Evolutionary conservation across 495 filamentous ascomycete species (phyloP), one percentile per base, ranked within the genome.

Genomic region (Coniosporium apollinis): DNA sequence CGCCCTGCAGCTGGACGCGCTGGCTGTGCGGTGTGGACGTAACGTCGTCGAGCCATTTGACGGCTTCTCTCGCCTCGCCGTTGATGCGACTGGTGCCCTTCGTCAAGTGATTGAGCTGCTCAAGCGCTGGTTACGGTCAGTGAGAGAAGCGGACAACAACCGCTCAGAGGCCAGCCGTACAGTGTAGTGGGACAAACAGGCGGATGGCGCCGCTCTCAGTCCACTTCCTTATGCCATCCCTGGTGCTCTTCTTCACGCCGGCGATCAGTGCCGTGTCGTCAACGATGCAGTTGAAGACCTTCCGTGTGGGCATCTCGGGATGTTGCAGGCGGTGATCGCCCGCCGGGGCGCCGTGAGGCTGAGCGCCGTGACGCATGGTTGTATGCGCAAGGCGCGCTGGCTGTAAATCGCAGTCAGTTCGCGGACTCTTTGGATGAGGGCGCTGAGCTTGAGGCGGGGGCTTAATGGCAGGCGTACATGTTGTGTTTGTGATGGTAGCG

Each of bases 221-320:
- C 73, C 75, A 79, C 57, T 67, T 65, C 58, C 78, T 72, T 39
- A 81, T 71, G 31, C 56, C 56, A 37, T 61, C 56, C 39, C 54
- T 45, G 21, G 56, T 58, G 38, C 45, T 52, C 48, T 69, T 70
- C 45, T 68, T 73, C 48, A 79, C 75, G 33, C 74, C 74, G 39
- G 71, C 73, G 18, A 74, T 69, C 44, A 81, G 51, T 21, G 74
- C 77, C 34, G 72, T 76, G 47, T 79, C 77, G 54, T 82, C 77
- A 52, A 78, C 68, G 48, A 79, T 72, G 61, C 77, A 81, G 59
- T 77, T 73, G 55, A 76, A 75, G 51, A 74, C 58, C 59, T 75
- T 78, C 49, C 70, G 62, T 29, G 58, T 56, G 19, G 70, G 48
- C 18, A 21, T 22, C 13, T 34, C 39, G 22, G 38, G 45, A 16